phyloP scores from a whole-genome alignment of 2,329 filamentous ascomycete genomes.

The Myriangium duriaei region DNA sequence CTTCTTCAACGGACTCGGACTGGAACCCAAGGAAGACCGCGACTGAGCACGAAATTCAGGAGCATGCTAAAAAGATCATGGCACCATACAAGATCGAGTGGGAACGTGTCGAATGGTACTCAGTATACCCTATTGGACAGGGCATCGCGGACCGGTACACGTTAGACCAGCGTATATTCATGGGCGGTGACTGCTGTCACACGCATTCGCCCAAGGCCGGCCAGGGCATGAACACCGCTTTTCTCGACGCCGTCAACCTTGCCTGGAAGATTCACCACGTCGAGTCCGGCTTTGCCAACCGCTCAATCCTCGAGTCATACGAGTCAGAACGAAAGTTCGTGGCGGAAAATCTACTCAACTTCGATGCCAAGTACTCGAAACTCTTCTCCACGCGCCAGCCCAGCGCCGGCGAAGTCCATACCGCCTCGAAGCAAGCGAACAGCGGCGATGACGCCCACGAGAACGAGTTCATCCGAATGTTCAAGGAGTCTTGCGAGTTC shows the following conservation, averaged over 20 bases:
- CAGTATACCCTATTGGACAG: slow-evolving; percentile 53
- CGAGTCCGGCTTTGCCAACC: slow-evolving; percentile 65
- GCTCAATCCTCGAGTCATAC: slow-evolving; percentile 68
- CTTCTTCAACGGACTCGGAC: slow-evolving; percentile 48
- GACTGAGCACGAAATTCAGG: slow-evolving; percentile 47
- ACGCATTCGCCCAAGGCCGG: slow-evolving; percentile 52
- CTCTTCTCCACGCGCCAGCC: slow-evolving; percentile 65
- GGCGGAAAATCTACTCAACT: slow-evolving; percentile 71
- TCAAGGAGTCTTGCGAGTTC: slow-evolving; percentile 86
- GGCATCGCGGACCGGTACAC: slow-evolving; percentile 54
- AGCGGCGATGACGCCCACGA: slow-evolving; percentile 36
- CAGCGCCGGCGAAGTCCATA: slow-evolving; percentile 58
- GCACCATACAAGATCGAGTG: slow-evolving; percentile 49
- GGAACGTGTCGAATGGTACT: slow-evolving; percentile 55
- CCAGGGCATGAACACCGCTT: slow-evolving; percentile 51
- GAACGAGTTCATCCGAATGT: slow-evolving; percentile 76
- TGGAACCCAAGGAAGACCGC: slow-evolving; percentile 49
- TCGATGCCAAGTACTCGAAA: slow-evolving; percentile 81
- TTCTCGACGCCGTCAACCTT: slow-evolving; percentile 62
- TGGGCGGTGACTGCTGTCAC: slow-evolving; percentile 53
- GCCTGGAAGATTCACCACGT: slow-evolving; percentile 95
- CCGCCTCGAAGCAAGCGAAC: slow-evolving; percentile 39
- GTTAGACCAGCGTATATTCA: slow-evolving; percentile 51
- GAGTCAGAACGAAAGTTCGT: slow-evolving; percentile 75
- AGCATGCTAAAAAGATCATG: slow-evolving; percentile 44